Evolutionary conservation across 192 early-diverging fungal genomes (phyloP), one percentile per base, ranked within the genome.

Genomic region (Backusella parvicylindrica): DNA sequence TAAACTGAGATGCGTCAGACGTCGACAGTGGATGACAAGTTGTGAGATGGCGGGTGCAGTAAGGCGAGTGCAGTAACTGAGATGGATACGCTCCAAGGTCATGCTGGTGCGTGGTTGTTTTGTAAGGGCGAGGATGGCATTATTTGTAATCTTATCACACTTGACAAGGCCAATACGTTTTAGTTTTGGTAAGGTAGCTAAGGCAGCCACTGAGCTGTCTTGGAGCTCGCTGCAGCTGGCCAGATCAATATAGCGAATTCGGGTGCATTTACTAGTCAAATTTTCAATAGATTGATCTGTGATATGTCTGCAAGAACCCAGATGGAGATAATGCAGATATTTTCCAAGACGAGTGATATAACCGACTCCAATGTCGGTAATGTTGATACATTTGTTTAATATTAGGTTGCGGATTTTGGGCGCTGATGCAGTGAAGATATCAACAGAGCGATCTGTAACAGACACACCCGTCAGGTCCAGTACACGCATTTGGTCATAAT

Each of bases 111-210:
- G 64, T 30, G 80, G 74, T n/a, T 84, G 77, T 37, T 83, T 81
- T 18, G 85, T 77, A 28, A 89, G 78, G 4, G 83, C 81, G 33
- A 82, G 81, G 18, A 89, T 89, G 2, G 84, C 84, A 40, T 82
- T 77, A 49, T 89, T 82, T 16, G 87, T 89, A 21, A 89, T 87
- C 30, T 83, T 84, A 6, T 79, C 73, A 75, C 87, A 89, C 71
- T 87, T 89, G n/a, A 89, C 87, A 5, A 89, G 65, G 0, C 87
- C 87, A 63, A 89, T 87, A 18, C 87, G 79, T 31, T 82, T 77
- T 43, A 89, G 37, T 40, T 89, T 87, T 26, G 82, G 85, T 23
- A 89, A 70, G 9, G 84, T 82, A 1, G 85, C 85, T 43, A 89
- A 72, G 7, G 85, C 86, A 75, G 83, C 78, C 0, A 89, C 84